Conservation (phyloP, 2,329 filamentous ascomycete genomes). For the Talaromyces verruculosus region DNA sequence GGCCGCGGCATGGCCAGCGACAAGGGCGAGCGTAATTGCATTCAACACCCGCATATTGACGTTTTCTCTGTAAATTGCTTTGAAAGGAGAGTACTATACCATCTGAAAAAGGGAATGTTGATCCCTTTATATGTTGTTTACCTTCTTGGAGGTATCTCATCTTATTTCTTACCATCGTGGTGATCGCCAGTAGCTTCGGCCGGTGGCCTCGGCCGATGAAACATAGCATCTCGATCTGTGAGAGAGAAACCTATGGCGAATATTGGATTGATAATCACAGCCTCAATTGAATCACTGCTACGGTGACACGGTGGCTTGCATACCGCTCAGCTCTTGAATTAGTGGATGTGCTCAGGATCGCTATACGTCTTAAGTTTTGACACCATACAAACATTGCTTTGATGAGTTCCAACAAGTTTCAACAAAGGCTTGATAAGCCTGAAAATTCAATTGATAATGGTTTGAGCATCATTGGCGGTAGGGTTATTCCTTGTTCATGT, state of each 20-base stretch:
- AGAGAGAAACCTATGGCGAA: neutral
- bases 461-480: too few relatives aligned
- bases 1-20: neutral
- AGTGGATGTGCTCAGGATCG: too few relatives aligned
- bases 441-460: too few relatives aligned
- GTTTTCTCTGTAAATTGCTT: neutral
- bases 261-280: too few relatives aligned
- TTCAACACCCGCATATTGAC: neutral
- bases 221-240: neutral
- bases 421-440: too few relatives aligned
- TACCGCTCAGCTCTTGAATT: too few relatives aligned
- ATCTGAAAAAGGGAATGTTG: neutral
- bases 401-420: too few relatives aligned
- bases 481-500: too few relatives aligned
- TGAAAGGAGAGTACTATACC: neutral
- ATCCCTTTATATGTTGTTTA: neutral
- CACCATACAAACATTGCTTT: too few relatives aligned
- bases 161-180: neutral
- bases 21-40: neutral
- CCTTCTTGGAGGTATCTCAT: neutral
- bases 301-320: too few relatives aligned
- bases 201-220: neutral
- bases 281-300: too few relatives aligned
- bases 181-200: neutral
- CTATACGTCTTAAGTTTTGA: too few relatives aligned